Conservation (phyloP, 352 stramenopile genomes). For the Globisporangium paddicum region DNA sequence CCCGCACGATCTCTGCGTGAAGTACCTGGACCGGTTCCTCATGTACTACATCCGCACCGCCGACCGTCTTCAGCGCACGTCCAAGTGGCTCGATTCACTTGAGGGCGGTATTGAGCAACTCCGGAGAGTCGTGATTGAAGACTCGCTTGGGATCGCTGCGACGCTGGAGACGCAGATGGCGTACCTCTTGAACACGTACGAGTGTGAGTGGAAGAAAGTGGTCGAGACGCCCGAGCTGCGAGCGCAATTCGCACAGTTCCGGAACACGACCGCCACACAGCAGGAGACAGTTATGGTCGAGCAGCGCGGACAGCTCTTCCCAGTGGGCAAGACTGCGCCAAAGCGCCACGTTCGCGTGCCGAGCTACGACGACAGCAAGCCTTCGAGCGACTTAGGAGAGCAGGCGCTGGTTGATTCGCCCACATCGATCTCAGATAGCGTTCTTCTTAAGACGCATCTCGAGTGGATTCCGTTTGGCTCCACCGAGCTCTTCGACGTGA, state of each 20-base stretch:
- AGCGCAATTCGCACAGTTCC: constrained; percentile 89
- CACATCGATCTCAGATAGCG: constrained; percentile 26
- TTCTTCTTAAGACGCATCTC: constrained; percentile 6
- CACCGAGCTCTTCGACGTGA: constrained; percentile 64
- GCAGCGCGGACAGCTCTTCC: constrained; percentile 85
- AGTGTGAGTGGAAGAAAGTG: constrained; percentile 93
- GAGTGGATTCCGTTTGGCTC: constrained; percentile 80
- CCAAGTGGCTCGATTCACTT: constrained; percentile 87
- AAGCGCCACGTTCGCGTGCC: constrained; percentile 46
- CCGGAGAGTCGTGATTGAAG: constrained; percentile 74
- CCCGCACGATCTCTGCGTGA: constrained; percentile 53
- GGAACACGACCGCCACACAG: constrained; percentile 83
- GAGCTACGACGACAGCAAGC: constrained; percentile 35
- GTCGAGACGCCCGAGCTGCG: constrained; percentile 76
- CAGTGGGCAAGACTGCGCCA: constrained; percentile 48
- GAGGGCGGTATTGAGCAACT: constrained; percentile 58
- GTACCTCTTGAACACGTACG: constrained; percentile 89
- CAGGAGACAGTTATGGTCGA: constrained; percentile 52
- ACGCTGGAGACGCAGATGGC: constrained; percentile 82
- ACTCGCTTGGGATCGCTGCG: constrained; percentile 85
- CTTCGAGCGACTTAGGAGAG: not conserved
- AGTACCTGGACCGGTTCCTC: constrained; percentile 87
- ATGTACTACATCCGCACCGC: constrained; percentile 92
- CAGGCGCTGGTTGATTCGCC: constrained; percentile 17
- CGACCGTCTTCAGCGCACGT: constrained; percentile 66